phyloP scores from a whole-genome alignment of 306 rosid species.

The Rubus idaeus region DNA sequence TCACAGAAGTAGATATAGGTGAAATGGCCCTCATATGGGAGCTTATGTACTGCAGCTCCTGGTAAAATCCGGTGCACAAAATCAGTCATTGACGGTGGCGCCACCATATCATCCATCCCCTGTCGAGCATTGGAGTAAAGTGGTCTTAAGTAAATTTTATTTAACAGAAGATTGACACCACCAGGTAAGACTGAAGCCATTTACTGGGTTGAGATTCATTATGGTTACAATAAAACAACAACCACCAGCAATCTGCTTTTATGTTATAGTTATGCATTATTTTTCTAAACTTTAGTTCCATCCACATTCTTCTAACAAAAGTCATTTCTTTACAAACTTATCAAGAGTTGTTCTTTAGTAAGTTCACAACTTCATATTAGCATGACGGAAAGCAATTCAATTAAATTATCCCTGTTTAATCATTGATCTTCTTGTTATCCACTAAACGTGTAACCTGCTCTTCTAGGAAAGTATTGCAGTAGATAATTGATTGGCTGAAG shows the following conservation, averaged over 20 bases:
- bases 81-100: slow-evolving; percentile 92
- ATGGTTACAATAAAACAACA: slow-evolving; percentile 2
- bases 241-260: slow-evolving; percentile 1
- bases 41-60: slow-evolving; percentile 95
- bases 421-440: neutral
- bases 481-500: neutral
- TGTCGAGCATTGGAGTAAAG: slow-evolving; percentile 40
- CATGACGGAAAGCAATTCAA: neutral
- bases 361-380: neutral
- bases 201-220: neutral
- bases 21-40: slow-evolving; percentile 96
- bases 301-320: neutral
- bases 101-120: slow-evolving; percentile 97
- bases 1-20: slow-evolving; percentile 87
- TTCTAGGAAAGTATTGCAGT: neutral
- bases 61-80: slow-evolving; percentile 91
- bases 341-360: neutral
- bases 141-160: neutral
- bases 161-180: neutral
- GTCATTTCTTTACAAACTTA: neutral
- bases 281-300: neutral
- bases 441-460: neutral
- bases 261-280: neutral
- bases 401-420: neutral
- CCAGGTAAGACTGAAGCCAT: neutral